phyloP scores from a whole-genome alignment of 78 protist species.

The Tieghemostelium lacteum region DNA sequence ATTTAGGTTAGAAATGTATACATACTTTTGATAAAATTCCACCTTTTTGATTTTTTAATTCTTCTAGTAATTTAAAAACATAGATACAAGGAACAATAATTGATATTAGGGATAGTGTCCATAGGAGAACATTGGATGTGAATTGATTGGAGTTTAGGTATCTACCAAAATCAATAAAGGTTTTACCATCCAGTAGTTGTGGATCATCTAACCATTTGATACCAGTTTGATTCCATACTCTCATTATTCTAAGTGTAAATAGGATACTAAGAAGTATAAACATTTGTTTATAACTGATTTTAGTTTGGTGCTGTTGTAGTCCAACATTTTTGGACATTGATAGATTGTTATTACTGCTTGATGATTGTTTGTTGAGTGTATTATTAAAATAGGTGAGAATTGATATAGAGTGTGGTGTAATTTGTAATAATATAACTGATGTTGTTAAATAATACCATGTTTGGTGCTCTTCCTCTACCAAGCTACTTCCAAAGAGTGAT shows the following conservation, averaged over 20 bases:
- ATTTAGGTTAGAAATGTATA: neutral
- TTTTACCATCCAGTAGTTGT: neutral
- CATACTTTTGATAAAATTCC: conserved; percentile 22
- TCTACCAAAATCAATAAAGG: conserved; percentile 57
- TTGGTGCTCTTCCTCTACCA: conserved; percentile 87
- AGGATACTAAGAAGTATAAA: conserved; percentile 46
- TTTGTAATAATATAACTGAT: conserved; percentile 51
- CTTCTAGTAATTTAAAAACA: conserved; percentile 34
- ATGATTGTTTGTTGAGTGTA: neutral
- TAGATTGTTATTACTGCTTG: neutral
- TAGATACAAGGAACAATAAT: conserved; percentile 34
- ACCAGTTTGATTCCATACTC: conserved; percentile 87
- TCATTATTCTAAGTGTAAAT: conserved; percentile 39
- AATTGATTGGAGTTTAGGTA: conserved; percentile 12
- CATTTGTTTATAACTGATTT: conserved; percentile 1
- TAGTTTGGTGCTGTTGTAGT: neutral
- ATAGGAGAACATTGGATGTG: neutral
- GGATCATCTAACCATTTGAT: conserved; percentile 81
- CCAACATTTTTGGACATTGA: neutral
- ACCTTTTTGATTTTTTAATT: conserved; percentile 31
- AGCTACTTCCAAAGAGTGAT: conserved; percentile 77
- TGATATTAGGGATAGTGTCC: conserved; percentile 27
- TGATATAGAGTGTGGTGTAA: conserved; percentile 53
- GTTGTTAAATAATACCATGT: conserved; percentile 74
- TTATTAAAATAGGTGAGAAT: conserved; percentile 15